Conservation (phyloP, 495 filamentous ascomycete species). For the Aspergillus nidulans region DNA sequence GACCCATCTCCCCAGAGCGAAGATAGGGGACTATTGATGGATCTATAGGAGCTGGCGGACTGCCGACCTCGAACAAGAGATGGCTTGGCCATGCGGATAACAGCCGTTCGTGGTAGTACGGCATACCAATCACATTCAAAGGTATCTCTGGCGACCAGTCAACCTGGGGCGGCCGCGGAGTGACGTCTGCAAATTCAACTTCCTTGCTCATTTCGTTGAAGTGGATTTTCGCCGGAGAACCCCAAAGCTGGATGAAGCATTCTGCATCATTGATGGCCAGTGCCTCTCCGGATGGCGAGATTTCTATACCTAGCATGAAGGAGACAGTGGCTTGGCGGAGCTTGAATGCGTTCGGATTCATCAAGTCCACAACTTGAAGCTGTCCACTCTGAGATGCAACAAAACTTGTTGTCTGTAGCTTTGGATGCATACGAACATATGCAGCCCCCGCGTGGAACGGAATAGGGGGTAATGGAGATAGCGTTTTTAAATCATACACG, state of each 20-base stretch:
- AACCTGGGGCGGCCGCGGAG: slow-evolving; percentile 44
- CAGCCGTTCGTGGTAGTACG: slow-evolving; percentile 83
- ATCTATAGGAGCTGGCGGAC: slow-evolving; percentile 73
- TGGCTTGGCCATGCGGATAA: slow-evolving; percentile 87
- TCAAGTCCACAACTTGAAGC: slow-evolving; percentile 89
- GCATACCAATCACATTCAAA: slow-evolving; percentile 82
- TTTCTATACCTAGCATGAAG: slow-evolving; percentile 70
- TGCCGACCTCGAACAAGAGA: slow-evolving; percentile 76
- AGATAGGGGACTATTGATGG: slow-evolving; percentile 64
- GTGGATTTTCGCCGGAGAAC: slow-evolving; percentile 79
- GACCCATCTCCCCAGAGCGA: slow-evolving; percentile 63
- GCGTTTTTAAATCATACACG: slow-evolving; percentile 87
- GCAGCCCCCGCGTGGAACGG: slow-evolving; percentile 89
- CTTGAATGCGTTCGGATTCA: slow-evolving; percentile 86
- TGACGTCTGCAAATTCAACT: slow-evolving; percentile 68
- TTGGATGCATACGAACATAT: slow-evolving; percentile 91
- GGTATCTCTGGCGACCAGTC: slow-evolving; percentile 76
- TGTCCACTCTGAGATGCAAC: slow-evolving; percentile 86
- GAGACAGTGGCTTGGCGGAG: slow-evolving; percentile 81
- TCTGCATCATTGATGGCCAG: slow-evolving; percentile 77
- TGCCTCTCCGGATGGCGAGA: slow-evolving; percentile 88
- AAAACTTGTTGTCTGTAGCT: slow-evolving; percentile 86
- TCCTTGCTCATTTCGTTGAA: slow-evolving; percentile 82
- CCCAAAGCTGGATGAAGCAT: slow-evolving; percentile 82
- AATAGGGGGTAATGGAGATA: slow-evolving; percentile 78